Evolutionary conservation across 2,329 filamentous ascomycete species (phyloP).

Genomic region (Sporothrix inflata): DNA sequence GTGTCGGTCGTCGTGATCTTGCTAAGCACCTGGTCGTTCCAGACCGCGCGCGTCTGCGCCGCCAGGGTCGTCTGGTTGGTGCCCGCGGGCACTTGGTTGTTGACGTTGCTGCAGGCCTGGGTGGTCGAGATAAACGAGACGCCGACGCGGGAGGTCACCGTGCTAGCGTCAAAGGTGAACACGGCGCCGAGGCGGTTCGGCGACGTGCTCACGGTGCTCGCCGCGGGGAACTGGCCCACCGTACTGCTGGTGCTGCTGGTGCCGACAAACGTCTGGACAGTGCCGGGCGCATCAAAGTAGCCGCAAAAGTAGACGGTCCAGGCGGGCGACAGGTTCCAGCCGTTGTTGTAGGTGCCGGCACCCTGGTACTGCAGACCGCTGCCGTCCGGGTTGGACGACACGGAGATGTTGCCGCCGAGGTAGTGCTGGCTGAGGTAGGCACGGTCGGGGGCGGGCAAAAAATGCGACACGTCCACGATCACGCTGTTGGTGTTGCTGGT

Average conservation of each 20-base stretch:
- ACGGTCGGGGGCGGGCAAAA: constrained; percentile 64
- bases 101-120: constrained; percentile 55
- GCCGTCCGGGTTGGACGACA: constrained; percentile 37
- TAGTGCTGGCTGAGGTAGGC: constrained; percentile 65
- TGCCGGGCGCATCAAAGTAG: constrained; percentile 51
- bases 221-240: constrained; percentile 41
- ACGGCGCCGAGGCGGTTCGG: constrained; percentile 50
- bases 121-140: constrained; percentile 68
- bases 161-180: constrained; percentile 55
- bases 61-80: constrained; percentile 51
- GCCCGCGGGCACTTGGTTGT: constrained; percentile 57
- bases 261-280: constrained; percentile 43
- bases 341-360: constrained; percentile 64
- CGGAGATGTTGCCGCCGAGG: constrained; percentile 59
- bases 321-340: constrained; percentile 66
- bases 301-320: constrained; percentile 69
- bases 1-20: constrained; percentile 60
- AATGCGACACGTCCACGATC: constrained; percentile 67
- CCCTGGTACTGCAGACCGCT: constrained; percentile 59
- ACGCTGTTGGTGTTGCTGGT: constrained; percentile 39
- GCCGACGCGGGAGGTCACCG: constrained; percentile 62
- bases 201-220: constrained; percentile 35
- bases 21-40: constrained; percentile 65
- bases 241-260: constrained; percentile 39
- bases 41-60: constrained; percentile 47